A percentile compares a stretch with the other conserved stretches of the same genome.
phyloP scores from a whole-genome alignment of 352 stramenopile genomes.

The Hyaloperonospora brassicae region DNA sequence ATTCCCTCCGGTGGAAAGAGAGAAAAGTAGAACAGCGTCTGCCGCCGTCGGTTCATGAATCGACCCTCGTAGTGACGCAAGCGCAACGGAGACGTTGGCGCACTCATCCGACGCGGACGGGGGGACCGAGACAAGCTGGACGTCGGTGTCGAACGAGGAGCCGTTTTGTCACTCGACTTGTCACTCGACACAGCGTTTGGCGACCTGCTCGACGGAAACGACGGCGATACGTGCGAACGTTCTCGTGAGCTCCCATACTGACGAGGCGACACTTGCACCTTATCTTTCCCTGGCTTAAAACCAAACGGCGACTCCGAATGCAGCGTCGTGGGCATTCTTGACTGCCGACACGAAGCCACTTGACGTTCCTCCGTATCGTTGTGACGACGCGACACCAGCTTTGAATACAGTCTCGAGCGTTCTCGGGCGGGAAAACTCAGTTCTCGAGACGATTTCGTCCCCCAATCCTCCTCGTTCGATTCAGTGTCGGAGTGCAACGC shows the following conservation, averaged over 20 bases:
- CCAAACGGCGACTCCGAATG: conserved; percentile 13
- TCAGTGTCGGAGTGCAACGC: conserved; percentile 13
- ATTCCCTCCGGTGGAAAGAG: conserved; percentile 29
- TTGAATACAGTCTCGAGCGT: conserved; percentile 16
- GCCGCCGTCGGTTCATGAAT: conserved; percentile 32
- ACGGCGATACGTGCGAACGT: conserved; percentile 8
- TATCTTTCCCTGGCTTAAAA: conserved; percentile 8
- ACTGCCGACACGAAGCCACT: conserved; percentile 11
- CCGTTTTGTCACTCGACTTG: conserved; percentile 5
- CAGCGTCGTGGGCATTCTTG: conserved; percentile 9
- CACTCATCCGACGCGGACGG: conserved; percentile 6
- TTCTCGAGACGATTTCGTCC: conserved; percentile 7
- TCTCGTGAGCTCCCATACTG: conserved; percentile 9
- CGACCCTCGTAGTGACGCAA: conserved; percentile 33
- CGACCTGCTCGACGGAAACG: conserved; percentile 9
- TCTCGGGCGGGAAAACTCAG: conserved; percentile 10
- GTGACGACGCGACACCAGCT: conserved; percentile 7
- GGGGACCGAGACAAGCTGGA: conserved; percentile 18
- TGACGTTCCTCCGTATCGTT: conserved; percentile 8
- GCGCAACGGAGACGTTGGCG: conserved; percentile 15
- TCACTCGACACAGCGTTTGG: conserved; percentile 5
- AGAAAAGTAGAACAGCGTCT: conserved; percentile 36
- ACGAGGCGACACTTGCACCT: conserved; percentile 4
- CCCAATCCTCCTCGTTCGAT: conserved; percentile 9
- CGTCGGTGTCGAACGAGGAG: conserved; percentile 15